phyloP scores from a whole-genome alignment of 345 rosid genomes.

The rapeseed (Brassica napus) region DNA sequence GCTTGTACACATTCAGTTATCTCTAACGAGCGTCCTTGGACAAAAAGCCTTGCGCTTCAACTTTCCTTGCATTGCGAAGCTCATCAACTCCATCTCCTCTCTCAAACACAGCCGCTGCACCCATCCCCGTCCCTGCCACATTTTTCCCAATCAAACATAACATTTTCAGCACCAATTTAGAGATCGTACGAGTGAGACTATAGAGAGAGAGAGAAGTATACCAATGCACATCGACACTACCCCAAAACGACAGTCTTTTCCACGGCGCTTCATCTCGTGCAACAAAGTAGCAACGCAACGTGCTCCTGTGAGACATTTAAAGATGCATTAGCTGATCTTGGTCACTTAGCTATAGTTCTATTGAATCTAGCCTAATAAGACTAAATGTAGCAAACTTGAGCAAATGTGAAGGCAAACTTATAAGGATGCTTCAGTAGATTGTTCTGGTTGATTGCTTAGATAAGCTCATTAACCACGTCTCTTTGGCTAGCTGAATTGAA shows the following conservation, averaged over 20 bases:
- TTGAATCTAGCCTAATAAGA: not conserved
- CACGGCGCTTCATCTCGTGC: slow-evolving; percentile 97
- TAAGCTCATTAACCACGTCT: slow-evolving; percentile 2
- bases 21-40: slow-evolving; percentile 69
- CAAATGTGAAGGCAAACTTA: not conserved
- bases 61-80: slow-evolving; percentile 70
- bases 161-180: not conserved
- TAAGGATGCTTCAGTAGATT: not conserved
- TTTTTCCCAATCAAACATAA: not conserved
- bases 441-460: not conserved
- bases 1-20: not conserved
- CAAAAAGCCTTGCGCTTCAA: slow-evolving; percentile 45
- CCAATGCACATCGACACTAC: slow-evolving; percentile 85
- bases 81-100: slow-evolving; percentile 82
- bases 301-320: slow-evolving; percentile 60
- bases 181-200: not conserved
- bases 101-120: slow-evolving; percentile 98
- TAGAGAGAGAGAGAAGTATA: slow-evolving; percentile 16
- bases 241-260: slow-evolving; percentile 92
- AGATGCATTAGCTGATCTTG: slow-evolving; percentile 18
- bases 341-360: not conserved
- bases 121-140: slow-evolving; percentile 92
- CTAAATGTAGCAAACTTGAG: not conserved
- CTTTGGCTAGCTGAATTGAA: not conserved
- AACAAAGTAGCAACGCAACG: slow-evolving; percentile 94